phyloP scores from a whole-genome alignment of 108 stramenopile species.

The Cyclotella baltica region DNA sequence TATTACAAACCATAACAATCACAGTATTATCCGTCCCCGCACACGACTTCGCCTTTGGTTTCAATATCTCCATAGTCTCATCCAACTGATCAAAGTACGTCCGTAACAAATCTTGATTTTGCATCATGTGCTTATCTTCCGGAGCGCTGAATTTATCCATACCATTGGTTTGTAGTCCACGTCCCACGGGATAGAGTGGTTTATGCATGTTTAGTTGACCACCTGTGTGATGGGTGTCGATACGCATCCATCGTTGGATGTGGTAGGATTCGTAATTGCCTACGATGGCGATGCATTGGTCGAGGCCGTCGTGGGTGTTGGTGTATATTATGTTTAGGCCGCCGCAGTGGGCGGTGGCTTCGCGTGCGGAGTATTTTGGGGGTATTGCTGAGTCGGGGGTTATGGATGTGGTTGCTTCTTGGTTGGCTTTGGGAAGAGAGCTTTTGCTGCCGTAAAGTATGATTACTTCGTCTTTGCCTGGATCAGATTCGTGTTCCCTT shows the following conservation, averaged over 20 bases:
- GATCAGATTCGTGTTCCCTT: slow-evolving; percentile 42
- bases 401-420: slow-evolving; percentile 8
- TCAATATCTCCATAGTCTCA: slow-evolving; percentile 53
- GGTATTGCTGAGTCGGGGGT: neutral
- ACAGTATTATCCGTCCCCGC: slow-evolving; percentile 54
- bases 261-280: slow-evolving; percentile 84
- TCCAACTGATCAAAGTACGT: slow-evolving; percentile 64
- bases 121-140: slow-evolving; percentile 22
- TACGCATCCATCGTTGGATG: slow-evolving; percentile 77
- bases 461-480: slow-evolving; percentile 69
- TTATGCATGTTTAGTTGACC: slow-evolving; percentile 23
- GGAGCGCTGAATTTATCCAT: slow-evolving; percentile 61
- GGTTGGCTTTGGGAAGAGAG: slow-evolving; percentile 47
- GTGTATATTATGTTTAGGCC: slow-evolving; percentile 73
- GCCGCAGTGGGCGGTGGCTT: slow-evolving; percentile 77
- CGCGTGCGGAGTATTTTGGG: slow-evolving; percentile 37
- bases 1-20: slow-evolving; percentile 65
- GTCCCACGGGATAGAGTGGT: slow-evolving; percentile 59
- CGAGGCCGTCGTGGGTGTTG: slow-evolving; percentile 30
- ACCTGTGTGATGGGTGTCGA: slow-evolving; percentile 1
- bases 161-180: slow-evolving; percentile 69
- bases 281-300: slow-evolving; percentile 77
- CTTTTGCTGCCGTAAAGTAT: slow-evolving; percentile 59
- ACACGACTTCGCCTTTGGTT: slow-evolving; percentile 63
- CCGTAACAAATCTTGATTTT: slow-evolving; percentile 57